These are phyloP conservation scores for Maudiozyma serrabonitensis DNA, from an alignment of 805 yeast genomes.

Conservation along the genomic window DNA sequence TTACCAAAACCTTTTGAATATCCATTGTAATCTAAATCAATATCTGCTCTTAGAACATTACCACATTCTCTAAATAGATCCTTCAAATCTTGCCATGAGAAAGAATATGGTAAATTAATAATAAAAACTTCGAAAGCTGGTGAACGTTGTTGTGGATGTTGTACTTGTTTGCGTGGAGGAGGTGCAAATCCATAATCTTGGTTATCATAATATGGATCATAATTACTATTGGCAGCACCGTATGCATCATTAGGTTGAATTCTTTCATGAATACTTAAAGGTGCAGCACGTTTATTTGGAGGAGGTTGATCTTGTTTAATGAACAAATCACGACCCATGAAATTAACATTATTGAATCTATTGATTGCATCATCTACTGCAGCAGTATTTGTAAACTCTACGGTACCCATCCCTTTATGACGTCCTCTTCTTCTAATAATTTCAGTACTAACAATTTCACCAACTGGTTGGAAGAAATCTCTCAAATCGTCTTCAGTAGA, in stretches of 20 bases:
- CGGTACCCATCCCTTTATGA: conserved; percentile 85
- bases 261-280: conserved; percentile 3
- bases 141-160: background rate
- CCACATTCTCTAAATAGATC: conserved; percentile 76
- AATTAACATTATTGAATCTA: conserved; percentile 51
- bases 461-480: conserved; percentile 50
- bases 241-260: background rate
- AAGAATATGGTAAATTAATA: conserved; percentile 72
- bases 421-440: conserved; percentile 68
- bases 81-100: conserved; percentile 75
- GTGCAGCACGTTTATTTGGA: conserved; percentile 31
- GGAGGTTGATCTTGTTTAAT: conserved; percentile 89
- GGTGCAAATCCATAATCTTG: background rate
- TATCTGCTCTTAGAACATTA: conserved; percentile 69
- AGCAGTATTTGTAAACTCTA: conserved; percentile 58
- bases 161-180: background rate
- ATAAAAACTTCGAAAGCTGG: conserved; percentile 52
- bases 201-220: background rate
- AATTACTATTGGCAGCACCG: too few relatives aligned
- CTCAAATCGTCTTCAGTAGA: conserved; percentile 49
- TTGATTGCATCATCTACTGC: conserved; percentile 65
- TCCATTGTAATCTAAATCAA: conserved; percentile 53
- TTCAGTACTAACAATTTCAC: conserved; percentile 69
- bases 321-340: conserved; percentile 71
- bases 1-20: conserved; percentile 77